Base-by-base conservation (phyloP, 2,329 filamentous ascomycete species). In the Claviceps pusilla region DNA sequence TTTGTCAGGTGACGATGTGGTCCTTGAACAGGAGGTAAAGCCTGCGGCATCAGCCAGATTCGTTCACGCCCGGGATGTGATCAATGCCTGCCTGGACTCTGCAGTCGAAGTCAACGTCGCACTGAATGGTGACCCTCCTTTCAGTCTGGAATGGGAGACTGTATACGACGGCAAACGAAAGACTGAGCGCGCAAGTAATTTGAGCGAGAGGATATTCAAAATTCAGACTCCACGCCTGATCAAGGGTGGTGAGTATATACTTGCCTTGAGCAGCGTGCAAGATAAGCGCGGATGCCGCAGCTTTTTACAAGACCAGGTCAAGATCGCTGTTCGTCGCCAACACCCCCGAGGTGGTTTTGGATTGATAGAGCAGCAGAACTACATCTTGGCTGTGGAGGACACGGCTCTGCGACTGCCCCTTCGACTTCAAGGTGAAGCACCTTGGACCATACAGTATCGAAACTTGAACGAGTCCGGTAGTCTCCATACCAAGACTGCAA, bases 91-190 rank as follows among this genome's bases (percentile, higher is more conserved):
- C 65, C 84, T 97, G 54, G 89, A 93, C 56, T 84, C 95, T 54
- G 76, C 83, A 24, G 81, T 90, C 7, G 79, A 83, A 37, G 80
- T 93, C 33, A 81, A 88, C 54, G 81, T 96, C 43, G 70, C 76
- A 52, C 78, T 97, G 46, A 75, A 82, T 48, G 93, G 94, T 46
- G 89, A 97, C 62, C 77, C 83, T 19, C 93, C 94, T 0, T 97
- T 91, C 75, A 86, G 77, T 28, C 71, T 98, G 43, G 89, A 97
- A 65, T 98, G 95, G 72, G 93, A 97, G 68, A 74, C 96, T 45
- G 80, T 96, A 7, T 87, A 97, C 68, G 87, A 89, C 54, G 90
- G 90, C 54, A 94, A 87, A 69, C 82, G 90, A 53, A 83, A 80
- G 58, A 84, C 86, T 52, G 78, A 85, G 61, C 79, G 77, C 54